Percentiles rank a stretch among this genome's conserved stretches.
These are phyloP conservation scores for Pestalotiopsis sp. DNA, from an alignment of 2,329 filamentous ascomycete genomes.

Conservation along the genomic window DNA sequence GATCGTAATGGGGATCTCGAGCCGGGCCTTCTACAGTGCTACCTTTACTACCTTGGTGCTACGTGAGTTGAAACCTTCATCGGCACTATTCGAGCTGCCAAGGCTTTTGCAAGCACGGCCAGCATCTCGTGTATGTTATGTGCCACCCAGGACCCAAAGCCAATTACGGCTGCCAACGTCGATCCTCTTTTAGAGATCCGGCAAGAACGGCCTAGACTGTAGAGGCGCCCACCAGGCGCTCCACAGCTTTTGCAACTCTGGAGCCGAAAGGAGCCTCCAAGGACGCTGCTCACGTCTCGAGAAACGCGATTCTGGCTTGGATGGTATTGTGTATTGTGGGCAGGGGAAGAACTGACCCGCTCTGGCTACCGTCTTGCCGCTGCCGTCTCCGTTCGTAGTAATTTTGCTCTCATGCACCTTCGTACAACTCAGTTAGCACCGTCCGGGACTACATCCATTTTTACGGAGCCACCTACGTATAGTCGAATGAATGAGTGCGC, in stretches of 20 bases:
- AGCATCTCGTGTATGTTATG: slow-evolving; percentile 11
- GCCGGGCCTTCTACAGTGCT: neutral
- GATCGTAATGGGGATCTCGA: neutral
- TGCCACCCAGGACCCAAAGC: neutral
- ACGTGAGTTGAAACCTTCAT: slow-evolving; percentile 2
- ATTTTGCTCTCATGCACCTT: too few relatives aligned
- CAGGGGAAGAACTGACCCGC: neutral
- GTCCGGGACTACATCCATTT: neutral
- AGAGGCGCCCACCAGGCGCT: neutral
- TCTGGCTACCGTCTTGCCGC: neutral
- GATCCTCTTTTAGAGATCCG: slow-evolving; percentile 3
- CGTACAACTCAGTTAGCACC: neutral
- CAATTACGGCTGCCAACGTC: slow-evolving; percentile 8
- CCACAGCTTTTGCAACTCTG: neutral
- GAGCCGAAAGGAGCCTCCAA: neutral
- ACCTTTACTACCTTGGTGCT: slow-evolving; percentile 1
- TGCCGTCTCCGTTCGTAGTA: neutral
- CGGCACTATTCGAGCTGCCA: neutral
- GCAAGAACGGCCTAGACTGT: slow-evolving; percentile 6
- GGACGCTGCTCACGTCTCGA: neutral
- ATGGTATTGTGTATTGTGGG: too few relatives aligned
- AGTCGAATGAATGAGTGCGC: too few relatives aligned
- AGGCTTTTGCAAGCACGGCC: neutral
- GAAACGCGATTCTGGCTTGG: neutral
- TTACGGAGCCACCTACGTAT: neutral